Percentiles rank a stretch among this genome's conserved stretches.
Evolutionary conservation across 2,329 filamentous ascomycete genomes (phyloP).

Genomic region (Fusarium albosuccineum): DNA sequence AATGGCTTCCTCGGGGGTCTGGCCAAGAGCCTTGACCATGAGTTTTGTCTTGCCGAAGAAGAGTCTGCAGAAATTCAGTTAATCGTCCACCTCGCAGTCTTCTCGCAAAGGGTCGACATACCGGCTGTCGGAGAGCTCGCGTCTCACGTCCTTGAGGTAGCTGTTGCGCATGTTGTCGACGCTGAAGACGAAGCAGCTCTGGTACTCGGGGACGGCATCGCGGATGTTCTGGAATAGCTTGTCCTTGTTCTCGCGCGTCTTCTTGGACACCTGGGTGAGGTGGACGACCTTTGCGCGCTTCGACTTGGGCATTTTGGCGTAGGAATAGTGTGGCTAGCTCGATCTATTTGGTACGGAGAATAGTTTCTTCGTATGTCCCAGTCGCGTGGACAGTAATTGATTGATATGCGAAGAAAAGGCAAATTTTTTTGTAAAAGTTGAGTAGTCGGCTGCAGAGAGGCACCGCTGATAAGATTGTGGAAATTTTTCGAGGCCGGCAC

Average conservation of each 20-base stretch:
- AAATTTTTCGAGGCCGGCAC: constrained; percentile 48
- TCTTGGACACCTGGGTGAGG: constrained; percentile 92
- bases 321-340: background rate
- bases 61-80: constrained; percentile 66
- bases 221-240: constrained; percentile 91
- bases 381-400: background rate
- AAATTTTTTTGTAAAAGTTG: constrained; percentile 17
- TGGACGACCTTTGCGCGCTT: constrained; percentile 92
- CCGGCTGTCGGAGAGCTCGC: constrained; percentile 87
- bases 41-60: constrained; percentile 99
- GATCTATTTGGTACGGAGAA: background rate
- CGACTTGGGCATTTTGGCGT: constrained; percentile 87
- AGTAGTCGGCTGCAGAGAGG: constrained; percentile 15
- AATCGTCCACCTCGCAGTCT: background rate
- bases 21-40: constrained; percentile 94
- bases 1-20: constrained; percentile 80
- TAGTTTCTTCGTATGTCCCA: background rate
- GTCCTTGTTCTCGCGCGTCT: constrained; percentile 91
- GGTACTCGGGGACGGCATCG: constrained; percentile 85
- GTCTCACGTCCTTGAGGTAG: constrained; percentile 90
- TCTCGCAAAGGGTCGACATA: constrained; percentile 56
- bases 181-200: constrained; percentile 92
- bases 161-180: constrained; percentile 99
- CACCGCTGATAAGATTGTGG: constrained; percentile 50
- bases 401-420: constrained; percentile 7